phyloP scores from a whole-genome alignment of 1,139 yeast species.

The Yamadazyma triangularis region DNA sequence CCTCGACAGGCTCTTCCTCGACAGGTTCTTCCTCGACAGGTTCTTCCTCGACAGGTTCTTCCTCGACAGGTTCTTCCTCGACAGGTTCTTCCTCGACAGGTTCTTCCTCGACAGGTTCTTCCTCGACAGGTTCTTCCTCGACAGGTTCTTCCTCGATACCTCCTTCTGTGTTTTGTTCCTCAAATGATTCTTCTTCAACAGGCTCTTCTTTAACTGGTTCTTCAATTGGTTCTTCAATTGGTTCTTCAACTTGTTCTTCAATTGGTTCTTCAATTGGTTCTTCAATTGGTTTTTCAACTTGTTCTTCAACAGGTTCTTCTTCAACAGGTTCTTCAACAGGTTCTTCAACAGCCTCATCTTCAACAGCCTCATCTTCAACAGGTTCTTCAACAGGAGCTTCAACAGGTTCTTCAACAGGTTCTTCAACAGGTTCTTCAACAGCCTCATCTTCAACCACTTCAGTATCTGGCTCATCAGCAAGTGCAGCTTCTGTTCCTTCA shows the following conservation, averaged over 20 bases:
- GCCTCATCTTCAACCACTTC: constrained; percentile 2
- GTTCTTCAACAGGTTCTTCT: not conserved
- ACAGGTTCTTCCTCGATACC: constrained; percentile 4
- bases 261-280: constrained; percentile 5
- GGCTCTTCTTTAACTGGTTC: constrained; percentile 5
- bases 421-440: constrained; percentile 1
- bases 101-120: constrained; percentile 4
- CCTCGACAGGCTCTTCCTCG: too few species aligned
- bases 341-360: constrained; percentile 1
- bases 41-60: constrained; percentile 4
- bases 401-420: constrained; percentile 2
- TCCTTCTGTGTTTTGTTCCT: constrained; percentile 3
- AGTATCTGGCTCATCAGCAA: constrained; percentile 2
- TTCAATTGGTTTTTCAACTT: constrained; percentile 2
- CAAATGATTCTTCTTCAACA: constrained; percentile 3
- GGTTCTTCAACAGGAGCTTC: constrained; percentile 3
- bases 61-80: constrained; percentile 4
- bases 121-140: constrained; percentile 3
- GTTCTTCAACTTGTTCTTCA: constrained; percentile 2
- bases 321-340: constrained; percentile 1
- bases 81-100: constrained; percentile 4
- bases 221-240: constrained; percentile 3
- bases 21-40: not conserved
- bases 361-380: constrained; percentile 1
- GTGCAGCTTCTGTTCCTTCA: constrained; percentile 3